Conservation (phyloP, 768 basidiomycete genomes). For the Clitopilus passeckerianus region DNA sequence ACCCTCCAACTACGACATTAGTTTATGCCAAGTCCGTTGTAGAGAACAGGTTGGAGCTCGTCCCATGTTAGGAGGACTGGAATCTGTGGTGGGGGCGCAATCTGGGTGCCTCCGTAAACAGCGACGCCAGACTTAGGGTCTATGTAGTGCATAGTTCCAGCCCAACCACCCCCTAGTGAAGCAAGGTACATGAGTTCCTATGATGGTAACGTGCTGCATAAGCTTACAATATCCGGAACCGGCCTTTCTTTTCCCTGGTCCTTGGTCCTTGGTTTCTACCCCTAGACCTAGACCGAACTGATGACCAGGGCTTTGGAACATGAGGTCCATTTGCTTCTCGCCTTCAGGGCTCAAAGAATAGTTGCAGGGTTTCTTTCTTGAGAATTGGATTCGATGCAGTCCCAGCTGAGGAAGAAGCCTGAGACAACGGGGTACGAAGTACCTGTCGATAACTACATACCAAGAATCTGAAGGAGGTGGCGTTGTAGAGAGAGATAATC, state of each 20-base stretch:
- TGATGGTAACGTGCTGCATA: background rate
- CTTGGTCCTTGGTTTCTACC: background rate
- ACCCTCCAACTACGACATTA: background rate
- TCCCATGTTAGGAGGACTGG: background rate
- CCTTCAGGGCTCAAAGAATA: conserved; percentile 10
- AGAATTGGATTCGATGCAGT: conserved; percentile 9
- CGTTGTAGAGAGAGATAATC: conserved; percentile 12
- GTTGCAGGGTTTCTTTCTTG: conserved; percentile 1
- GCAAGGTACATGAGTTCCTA: background rate
- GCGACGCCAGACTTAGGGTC: background rate
- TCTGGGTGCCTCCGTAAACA: background rate
- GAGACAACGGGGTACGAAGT: background rate
- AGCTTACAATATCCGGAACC: background rate
- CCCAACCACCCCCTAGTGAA: background rate
- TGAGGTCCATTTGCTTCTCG: background rate
- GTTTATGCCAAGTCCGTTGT: background rate
- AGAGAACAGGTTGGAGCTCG: background rate
- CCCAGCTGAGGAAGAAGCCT: conserved; percentile 5
- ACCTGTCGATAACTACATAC: background rate
- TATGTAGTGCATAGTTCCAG: background rate
- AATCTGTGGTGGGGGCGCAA: background rate
- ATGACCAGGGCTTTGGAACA: background rate
- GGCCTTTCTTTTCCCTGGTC: background rate
- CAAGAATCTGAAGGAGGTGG: background rate
- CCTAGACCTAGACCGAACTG: background rate